A percentile compares a stretch with the other conserved stretches of the same genome.
Conservation (phyloP, 768 basidiomycete species). For the Panaeolus papilionaceus region DNA sequence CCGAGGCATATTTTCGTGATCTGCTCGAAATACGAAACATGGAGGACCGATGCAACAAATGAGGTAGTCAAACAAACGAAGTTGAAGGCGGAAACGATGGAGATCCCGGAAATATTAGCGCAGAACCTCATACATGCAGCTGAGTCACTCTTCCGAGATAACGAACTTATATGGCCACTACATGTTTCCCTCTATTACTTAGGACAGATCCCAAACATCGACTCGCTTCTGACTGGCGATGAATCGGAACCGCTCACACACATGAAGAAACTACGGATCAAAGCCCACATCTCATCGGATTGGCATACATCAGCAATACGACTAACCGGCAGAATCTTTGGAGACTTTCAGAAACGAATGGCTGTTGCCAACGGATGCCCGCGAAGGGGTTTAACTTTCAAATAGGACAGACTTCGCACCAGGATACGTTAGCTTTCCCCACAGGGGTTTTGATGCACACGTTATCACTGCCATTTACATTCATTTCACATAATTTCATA, state of each 20-base stretch:
- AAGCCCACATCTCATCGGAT: conserved; percentile 16
- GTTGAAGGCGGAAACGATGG: conserved; percentile 10
- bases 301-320: conserved; percentile 22
- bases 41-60: background rate
- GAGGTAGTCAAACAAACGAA: background rate
- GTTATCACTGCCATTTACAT: too few relatives aligned
- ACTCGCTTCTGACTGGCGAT: background rate
- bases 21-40: conserved; percentile 11
- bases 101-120: background rate
- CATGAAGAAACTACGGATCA: background rate
- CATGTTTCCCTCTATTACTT: conserved; percentile 20
- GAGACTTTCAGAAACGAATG: conserved; percentile 20
- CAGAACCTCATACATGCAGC: conserved; percentile 12
- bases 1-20: conserved; percentile 20
- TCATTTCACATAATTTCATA: too few relatives aligned
- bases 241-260: background rate
- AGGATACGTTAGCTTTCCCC: too few relatives aligned
- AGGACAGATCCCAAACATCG: conserved; percentile 22
- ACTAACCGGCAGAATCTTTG: conserved; percentile 22
- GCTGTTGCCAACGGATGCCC: background rate
- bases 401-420: too few relatives aligned
- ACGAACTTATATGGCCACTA: conserved; percentile 19
- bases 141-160: conserved; percentile 21
- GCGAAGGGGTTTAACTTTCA: background rate
- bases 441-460: too few relatives aligned